Percentiles rank a stretch among this genome's conserved stretches.
Evolutionary conservation across 768 basidiomycete genomes (phyloP).

Genomic region (Serendipita indica): DNA sequence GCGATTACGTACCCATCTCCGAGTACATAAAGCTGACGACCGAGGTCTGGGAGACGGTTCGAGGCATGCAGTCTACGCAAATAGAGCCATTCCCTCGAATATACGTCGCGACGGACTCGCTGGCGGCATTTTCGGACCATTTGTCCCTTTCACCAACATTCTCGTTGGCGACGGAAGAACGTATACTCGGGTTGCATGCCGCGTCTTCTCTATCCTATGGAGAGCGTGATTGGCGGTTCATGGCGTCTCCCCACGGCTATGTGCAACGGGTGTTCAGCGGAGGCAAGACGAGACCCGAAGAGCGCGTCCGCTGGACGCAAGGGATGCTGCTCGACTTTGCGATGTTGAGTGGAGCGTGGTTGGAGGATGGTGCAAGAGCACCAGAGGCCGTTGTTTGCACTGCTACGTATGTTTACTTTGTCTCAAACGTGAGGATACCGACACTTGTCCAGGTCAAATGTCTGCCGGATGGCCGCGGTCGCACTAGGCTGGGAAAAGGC

Average conservation of each 20-base stretch:
- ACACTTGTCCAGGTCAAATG: conserved; percentile 33
- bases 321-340: conserved; percentile 61
- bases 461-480: conserved; percentile 44
- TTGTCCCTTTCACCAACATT: neutral
- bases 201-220: conserved; percentile 27
- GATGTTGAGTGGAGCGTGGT: conserved; percentile 48
- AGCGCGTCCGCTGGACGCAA: conserved; percentile 36
- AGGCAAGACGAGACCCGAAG: conserved; percentile 14
- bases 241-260: conserved; percentile 38
- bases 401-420: conserved; percentile 30
- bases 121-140: conserved; percentile 22
- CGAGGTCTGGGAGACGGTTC: conserved; percentile 28
- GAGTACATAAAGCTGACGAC: conserved; percentile 34
- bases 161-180: conserved; percentile 22
- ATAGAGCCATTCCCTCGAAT: conserved; percentile 24
- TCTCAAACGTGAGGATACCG: conserved; percentile 8
- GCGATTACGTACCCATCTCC: conserved; percentile 32
- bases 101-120: conserved; percentile 52
- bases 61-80: conserved; percentile 20
- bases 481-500: conserved; percentile 50
- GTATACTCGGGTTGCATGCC: conserved; percentile 26
- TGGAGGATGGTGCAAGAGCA: conserved; percentile 25
- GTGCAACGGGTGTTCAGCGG: conserved; percentile 25
- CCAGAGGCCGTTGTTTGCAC: conserved; percentile 45
- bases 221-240: conserved; percentile 24